These are phyloP conservation scores for Pythium aristosporum DNA, from an alignment of 352 stramenopile species.

Conservation along the genomic window DNA sequence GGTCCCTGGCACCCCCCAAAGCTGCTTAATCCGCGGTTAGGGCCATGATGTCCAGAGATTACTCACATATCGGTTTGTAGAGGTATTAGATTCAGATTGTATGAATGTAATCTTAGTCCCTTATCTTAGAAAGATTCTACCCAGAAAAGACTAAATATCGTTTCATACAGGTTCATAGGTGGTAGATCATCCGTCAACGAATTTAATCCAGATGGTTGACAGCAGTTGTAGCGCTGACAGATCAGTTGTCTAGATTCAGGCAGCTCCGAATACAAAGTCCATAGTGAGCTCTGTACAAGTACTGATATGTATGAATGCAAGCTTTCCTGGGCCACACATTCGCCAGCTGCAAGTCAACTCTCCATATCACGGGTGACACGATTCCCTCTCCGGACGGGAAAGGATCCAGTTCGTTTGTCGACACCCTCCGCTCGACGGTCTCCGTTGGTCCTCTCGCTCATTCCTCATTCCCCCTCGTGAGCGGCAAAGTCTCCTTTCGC, in stretches of 20 bases:
- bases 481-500: neutral
- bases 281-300: neutral
- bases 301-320: neutral
- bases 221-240: neutral
- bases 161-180: neutral
- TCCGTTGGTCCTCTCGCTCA: neutral
- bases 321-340: no score
- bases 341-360: neutral
- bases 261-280: neutral
- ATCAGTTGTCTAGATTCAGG: no score
- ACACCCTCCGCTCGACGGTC: neutral
- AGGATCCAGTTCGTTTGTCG: no score
- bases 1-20: no score
- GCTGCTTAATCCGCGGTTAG: neutral
- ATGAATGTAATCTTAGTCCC: no score
- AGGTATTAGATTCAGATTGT: neutral
- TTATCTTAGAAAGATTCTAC: no score
- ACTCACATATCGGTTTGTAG: neutral
- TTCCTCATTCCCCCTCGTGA: conserved; percentile 17
- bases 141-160: no score
- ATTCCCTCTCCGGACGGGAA: no score
- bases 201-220: conserved; percentile 3
- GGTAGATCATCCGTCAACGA: neutral
- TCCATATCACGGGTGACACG: neutral
- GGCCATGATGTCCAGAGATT: neutral